Base-by-base conservation (phyloP, 768 basidiomycete genomes). In the Podaxis sp. region DNA sequence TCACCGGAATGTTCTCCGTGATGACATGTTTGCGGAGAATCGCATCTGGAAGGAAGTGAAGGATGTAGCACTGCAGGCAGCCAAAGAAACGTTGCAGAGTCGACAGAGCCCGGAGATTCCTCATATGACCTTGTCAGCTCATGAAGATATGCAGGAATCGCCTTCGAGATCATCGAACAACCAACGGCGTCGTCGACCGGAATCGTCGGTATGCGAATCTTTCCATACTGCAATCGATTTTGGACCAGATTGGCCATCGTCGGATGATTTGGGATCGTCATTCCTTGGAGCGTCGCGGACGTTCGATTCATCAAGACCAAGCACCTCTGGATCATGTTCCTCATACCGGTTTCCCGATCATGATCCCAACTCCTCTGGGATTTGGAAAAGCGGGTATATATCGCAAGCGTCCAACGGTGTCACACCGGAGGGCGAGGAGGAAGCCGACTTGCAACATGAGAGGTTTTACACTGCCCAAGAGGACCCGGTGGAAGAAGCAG, bases 1-100 rank as follows among this genome's bases (percentile, higher is more conserved):
- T 69, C 88, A 94, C 72, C 88, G 88, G 20, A 84, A 86, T 53
- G 84, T 96, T 11, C 82, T 98, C 52, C 77, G 79, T 10, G 78
- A 83, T 36, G 96, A 98, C 72, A 80, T 96, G n/a, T 79, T 81
- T 48, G 84, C 84, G 2, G 93, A 93, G 70, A 80, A 82, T 58
- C 80, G 80, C 37, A 84, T 87, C 53, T 89, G 89, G 84, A 82
- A 80, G 65, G 76, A 81, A 56, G 84, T 87, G 26, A 89, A 88
- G 67, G 80, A 82, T 49, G 78, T 88, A n/a, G 93, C 93, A 28
- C 74, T 95, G 64, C 84, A 84, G 65, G 87, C 86, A 24, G 93
- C 93, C 6, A 87, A 84, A 46, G 84, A 88, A 68, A 85, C 84
- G 11, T 74, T 95, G 17, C 82, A 84, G 63, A 80, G 72, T 55